Evolutionary conservation across 1,284 basidiomycete species (phyloP).

Genomic region (Ganoderma lingzhi): DNA sequence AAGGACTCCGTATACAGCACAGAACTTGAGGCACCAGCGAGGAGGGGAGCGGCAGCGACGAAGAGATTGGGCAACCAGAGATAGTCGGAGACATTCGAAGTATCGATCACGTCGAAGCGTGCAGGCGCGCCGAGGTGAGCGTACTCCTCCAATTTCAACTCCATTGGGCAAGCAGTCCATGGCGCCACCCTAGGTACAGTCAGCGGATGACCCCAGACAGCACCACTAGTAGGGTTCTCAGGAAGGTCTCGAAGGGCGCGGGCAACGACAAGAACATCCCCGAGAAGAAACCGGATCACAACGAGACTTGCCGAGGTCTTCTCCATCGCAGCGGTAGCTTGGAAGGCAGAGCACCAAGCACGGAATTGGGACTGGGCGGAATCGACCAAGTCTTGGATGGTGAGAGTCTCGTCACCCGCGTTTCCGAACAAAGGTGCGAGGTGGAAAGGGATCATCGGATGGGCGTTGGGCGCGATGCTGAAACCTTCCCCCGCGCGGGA

Average conservation of each 20-base stretch:
- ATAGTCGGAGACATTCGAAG: too few relatives aligned
- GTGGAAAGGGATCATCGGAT: constrained; percentile 58
- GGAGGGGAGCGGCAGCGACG: too few relatives aligned
- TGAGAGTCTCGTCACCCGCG: constrained; percentile 19
- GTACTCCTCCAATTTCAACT: constrained; percentile 42
- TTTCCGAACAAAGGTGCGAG: constrained; percentile 48
- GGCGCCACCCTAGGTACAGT: neutral
- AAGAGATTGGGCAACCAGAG: too few relatives aligned
- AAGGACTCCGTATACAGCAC: constrained; percentile 44
- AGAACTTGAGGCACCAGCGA: too few relatives aligned
- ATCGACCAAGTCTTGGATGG: constrained; percentile 38
- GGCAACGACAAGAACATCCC: constrained; percentile 46
- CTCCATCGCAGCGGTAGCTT: constrained; percentile 9
- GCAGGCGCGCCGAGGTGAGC: constrained; percentile 41
- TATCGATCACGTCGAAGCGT: too few relatives aligned
- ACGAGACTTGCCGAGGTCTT: constrained; percentile 12
- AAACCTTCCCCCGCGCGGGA: constrained; percentile 51
- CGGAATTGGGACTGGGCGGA: constrained; percentile 45
- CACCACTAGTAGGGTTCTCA: neutral
- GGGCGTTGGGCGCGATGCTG: constrained; percentile 53
- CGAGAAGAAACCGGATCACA: constrained; percentile 46
- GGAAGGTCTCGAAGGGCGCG: constrained; percentile 36
- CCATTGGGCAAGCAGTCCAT: neutral
- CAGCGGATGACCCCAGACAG: too few relatives aligned
- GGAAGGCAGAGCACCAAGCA: constrained; percentile 47